These are phyloP conservation scores for Eleusine indica DNA, from an alignment of 176 grass and related monocot species.

Conservation along the genomic window DNA sequence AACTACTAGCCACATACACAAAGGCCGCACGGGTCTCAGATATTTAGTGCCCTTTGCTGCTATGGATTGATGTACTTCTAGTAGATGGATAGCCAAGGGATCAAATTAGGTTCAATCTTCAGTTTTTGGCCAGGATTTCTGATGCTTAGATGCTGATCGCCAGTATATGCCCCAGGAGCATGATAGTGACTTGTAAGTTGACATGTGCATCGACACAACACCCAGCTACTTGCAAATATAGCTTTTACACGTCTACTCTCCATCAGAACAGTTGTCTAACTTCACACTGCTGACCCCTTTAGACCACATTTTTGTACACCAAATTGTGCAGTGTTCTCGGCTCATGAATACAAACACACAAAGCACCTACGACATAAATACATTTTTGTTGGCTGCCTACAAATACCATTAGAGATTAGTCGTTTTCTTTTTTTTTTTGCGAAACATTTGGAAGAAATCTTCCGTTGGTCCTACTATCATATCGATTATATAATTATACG, in stretches of 20 bases:
- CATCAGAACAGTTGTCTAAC: slow-evolving; percentile 3
- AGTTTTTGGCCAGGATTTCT: slow-evolving; percentile 31
- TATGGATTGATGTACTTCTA: not conserved
- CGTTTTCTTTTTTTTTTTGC: no score
- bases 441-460: not conserved
- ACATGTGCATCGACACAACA: slow-evolving; percentile 35
- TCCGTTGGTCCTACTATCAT: not conserved
- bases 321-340: not conserved
- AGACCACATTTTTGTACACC: not conserved
- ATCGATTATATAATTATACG: not conserved
- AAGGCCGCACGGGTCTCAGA: slow-evolving; percentile 25
- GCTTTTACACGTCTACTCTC: slow-evolving; percentile 12
- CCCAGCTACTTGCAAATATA: slow-evolving; percentile 16
- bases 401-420: no score
- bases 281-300: not conserved
- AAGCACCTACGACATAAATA: not conserved
- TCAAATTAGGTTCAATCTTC: slow-evolving; percentile 32
- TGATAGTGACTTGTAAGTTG: slow-evolving; percentile 44
- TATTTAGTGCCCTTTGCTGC: slow-evolving; percentile 43
- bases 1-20: slow-evolving; percentile 20
- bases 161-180: slow-evolving; percentile 30
- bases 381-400: not conserved
- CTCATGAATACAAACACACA: not conserved
- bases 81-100: not conserved
- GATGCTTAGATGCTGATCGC: slow-evolving; percentile 16